These are phyloP conservation scores for Babesia sp. DNA, from an alignment of 169 alveolate genomes.

Conservation along the genomic window DNA sequence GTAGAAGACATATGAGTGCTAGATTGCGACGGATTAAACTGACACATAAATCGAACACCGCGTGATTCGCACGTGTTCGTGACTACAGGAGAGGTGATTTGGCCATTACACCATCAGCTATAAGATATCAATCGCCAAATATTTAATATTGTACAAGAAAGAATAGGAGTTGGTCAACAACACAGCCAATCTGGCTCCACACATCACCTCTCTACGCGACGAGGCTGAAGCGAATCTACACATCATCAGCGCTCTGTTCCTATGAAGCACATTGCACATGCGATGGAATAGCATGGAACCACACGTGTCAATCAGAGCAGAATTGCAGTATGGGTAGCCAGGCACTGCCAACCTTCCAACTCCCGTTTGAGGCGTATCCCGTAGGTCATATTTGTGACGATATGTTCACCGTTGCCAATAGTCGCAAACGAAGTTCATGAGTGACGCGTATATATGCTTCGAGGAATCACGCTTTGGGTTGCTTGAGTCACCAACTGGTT, in stretches of 20 bases:
- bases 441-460: slow-evolving; percentile 54
- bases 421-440: slow-evolving; percentile 53
- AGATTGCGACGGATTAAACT: no score
- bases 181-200: not conserved
- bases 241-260: not conserved
- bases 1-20: no score
- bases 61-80: no score
- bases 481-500: slow-evolving; percentile 96
- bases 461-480: slow-evolving; percentile 83
- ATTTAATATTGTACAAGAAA: no score
- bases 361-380: slow-evolving; percentile 65
- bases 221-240: not conserved
- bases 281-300: not conserved
- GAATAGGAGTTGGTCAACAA: no score
- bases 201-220: not conserved
- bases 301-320: not conserved
- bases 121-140: no score
- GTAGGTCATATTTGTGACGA: slow-evolving; percentile 9
- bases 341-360: slow-evolving; percentile 11
- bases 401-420: not conserved
- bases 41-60: no score
- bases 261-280: not conserved
- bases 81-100: no score
- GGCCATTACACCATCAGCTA: no score
- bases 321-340: not conserved